These are phyloP conservation scores for Fomitopsis palustris DNA, from an alignment of 1,284 basidiomycete genomes.

Conservation along the genomic window DNA sequence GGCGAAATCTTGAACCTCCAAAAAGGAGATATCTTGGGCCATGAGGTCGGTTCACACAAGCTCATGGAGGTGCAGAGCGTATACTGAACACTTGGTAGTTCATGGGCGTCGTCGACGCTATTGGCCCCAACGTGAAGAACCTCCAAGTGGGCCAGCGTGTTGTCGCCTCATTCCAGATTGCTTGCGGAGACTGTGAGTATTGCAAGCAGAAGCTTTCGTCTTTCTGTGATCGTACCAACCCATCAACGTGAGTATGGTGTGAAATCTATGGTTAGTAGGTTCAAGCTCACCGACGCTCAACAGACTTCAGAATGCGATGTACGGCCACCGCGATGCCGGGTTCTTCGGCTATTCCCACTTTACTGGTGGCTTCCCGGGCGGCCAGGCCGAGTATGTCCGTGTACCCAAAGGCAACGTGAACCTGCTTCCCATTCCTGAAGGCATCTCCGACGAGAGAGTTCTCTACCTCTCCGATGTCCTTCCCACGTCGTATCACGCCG, in stretches of 20 bases:
- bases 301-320: constrained; percentile 61
- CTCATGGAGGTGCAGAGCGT: neutral
- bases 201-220: constrained; percentile 72
- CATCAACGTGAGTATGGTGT: constrained; percentile 46
- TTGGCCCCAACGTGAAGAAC: constrained; percentile 61
- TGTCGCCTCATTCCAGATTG: constrained; percentile 76
- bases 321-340: constrained; percentile 66
- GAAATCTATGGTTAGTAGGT: neutral
- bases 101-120: constrained; percentile 66
- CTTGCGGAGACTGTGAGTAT: constrained; percentile 71
- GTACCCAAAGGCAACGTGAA: constrained; percentile 73
- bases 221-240: constrained; percentile 72
- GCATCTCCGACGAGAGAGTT: constrained; percentile 60
- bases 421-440: constrained; percentile 64
- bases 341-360: constrained; percentile 77
- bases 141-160: constrained; percentile 64
- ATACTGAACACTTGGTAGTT: constrained; percentile 36
- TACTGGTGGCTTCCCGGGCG: constrained; percentile 72
- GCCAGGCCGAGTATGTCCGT: constrained; percentile 67
- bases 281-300: constrained; percentile 3
- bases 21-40: constrained; percentile 74
- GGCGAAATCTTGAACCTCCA: constrained; percentile 64
- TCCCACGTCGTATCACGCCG: constrained; percentile 70
- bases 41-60: constrained; percentile 43
- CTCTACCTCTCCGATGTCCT: constrained; percentile 72